Base-by-base conservation (phyloP, 306 rosid genomes). In the Quercus wislizeni region DNA sequence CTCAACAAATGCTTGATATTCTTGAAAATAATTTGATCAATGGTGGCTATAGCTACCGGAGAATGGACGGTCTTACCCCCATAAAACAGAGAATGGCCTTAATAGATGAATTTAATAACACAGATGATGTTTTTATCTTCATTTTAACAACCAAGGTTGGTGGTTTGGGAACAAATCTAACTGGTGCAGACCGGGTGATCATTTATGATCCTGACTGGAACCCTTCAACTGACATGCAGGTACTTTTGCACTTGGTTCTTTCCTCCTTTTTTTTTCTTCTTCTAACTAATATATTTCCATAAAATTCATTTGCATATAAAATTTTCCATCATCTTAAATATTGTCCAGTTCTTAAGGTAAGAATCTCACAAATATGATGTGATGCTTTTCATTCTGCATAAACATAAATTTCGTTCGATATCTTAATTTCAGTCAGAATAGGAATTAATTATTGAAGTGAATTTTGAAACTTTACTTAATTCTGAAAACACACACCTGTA, bases 171-270 rank as follows among this genome's bases (percentile, higher is more conserved):
- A 95, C 98, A 21, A 93, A 95, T 85, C 90, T 95, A 83, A 93
- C 97, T 23, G 98, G 99, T 84, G 99, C 96, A 58, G 74, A 95
- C 75, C 88, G 99, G 86, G 99, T 95, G 83, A 89, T 95, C 77
- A 95, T 95, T 85, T 95, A 89, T 58, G 98, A 93, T 76, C 98
- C 98, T 65, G 96, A 95, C 80, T 93, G 99, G 99, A 95, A 95
- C 80, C 99, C 99, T 62, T 95, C 99, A 38, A 95, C 94, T 78
- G 99, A 93, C 81, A 87, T 89, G 92, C 99, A 95, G 96, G 99
- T 93, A 77, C 38, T 14, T 33, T 64, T 69, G 25, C 31, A 52
- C 64, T 75, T 73, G 31, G 43, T 35, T 58, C 25, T 55, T 55
- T 7, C 41, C 41, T 38, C 10, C n/a, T 21, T 13, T 17, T 6